Evolutionary conservation across 164 flowering plant species (phyloP), one percentile per base, ranked within the genome.

Genomic region (Berberis vulgaris): DNA sequence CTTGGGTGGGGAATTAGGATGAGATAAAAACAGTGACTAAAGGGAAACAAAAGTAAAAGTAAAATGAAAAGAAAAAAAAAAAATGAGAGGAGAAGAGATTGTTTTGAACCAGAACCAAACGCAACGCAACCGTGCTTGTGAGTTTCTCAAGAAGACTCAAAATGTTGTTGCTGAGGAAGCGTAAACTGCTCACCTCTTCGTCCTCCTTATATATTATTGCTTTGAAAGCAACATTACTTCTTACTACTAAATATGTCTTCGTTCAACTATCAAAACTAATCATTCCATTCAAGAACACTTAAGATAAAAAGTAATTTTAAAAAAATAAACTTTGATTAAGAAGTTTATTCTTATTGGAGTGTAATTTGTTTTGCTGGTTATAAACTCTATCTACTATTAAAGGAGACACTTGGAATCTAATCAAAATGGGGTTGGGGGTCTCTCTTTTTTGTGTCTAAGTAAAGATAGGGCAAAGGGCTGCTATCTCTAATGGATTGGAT

Each of bases 101-200:
- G 76, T 66, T 50, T 65, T 52, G 26, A 52, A 70, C 57, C 77
- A 54, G 68, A 67, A 65, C 63, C 69, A 59, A 65, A 73, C 71
- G 43, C 3, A 44, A 52, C 55, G 52, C 7, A 58, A 44, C 50
- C 7, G 67, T 63, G 41, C 69, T 71, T 63, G 67, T 55, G 26
- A 26, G 45, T 12, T 11, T 60, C 50, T 47, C 46, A 26, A 26
- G 26, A 26, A 26, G 26, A 26, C 26, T 26, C 26, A 26, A 26
- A 26, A 26, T 26, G 26, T 26, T 26, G 26, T 43, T 72, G 26
- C 26, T 26, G 26, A 73, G 79, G 73, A 78, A 79, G 54, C 50
- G 56, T 70, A 50, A 54, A 49, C n/a, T 57, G 58, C 13, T 26
- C 26, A 26, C 26, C 26, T 26, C 26, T 43, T 59, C 26, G 26